Conservation (phyloP, 2,329 filamentous ascomycete species). For the Pseudonectria foliicola region DNA sequence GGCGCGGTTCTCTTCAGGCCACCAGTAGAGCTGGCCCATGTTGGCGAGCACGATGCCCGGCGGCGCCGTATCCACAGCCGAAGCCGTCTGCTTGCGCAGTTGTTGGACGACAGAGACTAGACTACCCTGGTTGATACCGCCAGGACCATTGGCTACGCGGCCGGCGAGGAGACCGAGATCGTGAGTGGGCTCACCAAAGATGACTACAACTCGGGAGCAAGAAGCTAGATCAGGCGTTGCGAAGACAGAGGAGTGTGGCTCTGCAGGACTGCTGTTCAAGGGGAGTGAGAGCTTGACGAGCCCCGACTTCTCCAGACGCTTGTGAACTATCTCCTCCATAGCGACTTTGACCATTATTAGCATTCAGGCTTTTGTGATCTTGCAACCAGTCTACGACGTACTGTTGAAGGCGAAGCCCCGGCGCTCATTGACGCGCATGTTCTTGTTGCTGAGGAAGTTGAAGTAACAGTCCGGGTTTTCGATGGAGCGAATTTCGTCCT, state of each 20-base stretch:
- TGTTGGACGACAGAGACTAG: slow-evolving; percentile 54
- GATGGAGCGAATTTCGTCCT: slow-evolving; percentile 68
- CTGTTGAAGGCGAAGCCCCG: slow-evolving; percentile 70
- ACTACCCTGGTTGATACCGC: slow-evolving; percentile 65
- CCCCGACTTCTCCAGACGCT: slow-evolving; percentile 55
- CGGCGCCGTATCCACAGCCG: slow-evolving; percentile 24
- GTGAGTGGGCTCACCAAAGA: slow-evolving; percentile 66
- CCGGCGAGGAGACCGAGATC: slow-evolving; percentile 71
- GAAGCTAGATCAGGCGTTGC: slow-evolving; percentile 41
- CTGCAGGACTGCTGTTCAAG: slow-evolving; percentile 34
- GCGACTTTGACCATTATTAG: slow-evolving; percentile 42
- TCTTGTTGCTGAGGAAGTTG: slow-evolving; percentile 66
- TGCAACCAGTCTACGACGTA: slow-evolving; percentile 29
- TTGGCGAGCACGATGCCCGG: slow-evolving; percentile 71
- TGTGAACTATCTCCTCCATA: slow-evolving; percentile 50
- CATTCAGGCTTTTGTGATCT: background rate
- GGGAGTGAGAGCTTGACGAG: slow-evolving; percentile 58
- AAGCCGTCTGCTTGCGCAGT: slow-evolving; percentile 31
- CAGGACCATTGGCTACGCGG: slow-evolving; percentile 53
- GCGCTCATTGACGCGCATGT: slow-evolving; percentile 68
- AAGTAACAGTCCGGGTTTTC: slow-evolving; percentile 62
- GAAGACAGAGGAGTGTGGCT: slow-evolving; percentile 65
- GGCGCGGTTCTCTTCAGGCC: slow-evolving; percentile 52
- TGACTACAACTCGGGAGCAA: slow-evolving; percentile 59
- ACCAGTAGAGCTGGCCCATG: slow-evolving; percentile 70